Evolutionary conservation across 306 rosid genomes (phyloP).

Genomic region (Nissolia schottii): DNA sequence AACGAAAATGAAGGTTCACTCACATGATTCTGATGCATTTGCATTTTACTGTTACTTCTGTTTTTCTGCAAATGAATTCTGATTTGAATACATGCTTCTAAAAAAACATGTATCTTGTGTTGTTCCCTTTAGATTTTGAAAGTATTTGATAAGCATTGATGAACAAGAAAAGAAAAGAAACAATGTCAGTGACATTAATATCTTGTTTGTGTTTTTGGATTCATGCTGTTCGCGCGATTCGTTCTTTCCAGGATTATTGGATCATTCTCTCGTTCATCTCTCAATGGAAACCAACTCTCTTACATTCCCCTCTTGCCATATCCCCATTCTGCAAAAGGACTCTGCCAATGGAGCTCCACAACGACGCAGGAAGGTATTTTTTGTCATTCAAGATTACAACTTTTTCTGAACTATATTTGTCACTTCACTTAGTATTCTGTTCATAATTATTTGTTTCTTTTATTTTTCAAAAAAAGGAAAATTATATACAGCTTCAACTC

Average conservation of each 20-base stretch:
- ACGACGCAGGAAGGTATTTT: conserved; percentile 30
- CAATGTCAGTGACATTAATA: not conserved
- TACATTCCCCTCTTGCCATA: not conserved
- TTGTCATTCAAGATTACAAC: not conserved
- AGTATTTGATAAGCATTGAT: not conserved
- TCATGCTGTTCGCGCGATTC: not conserved
- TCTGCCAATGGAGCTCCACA: conserved; percentile 15
- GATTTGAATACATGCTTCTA: conserved; percentile 2
- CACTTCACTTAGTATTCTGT: not conserved
- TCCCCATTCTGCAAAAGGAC: not conserved
- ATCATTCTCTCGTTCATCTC: not conserved
- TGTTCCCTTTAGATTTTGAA: conserved; percentile 4
- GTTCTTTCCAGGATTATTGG: not conserved
- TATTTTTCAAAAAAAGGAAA: not conserved
- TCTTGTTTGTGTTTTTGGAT: conserved; percentile 12
- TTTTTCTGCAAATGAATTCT: not conserved
- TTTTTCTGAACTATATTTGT: not conserved
- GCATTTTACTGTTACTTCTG: not conserved
- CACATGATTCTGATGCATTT: not conserved
- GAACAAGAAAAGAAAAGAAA: not conserved
- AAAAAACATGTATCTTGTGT: not conserved
- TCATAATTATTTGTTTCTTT: not conserved
- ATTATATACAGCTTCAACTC: not conserved
- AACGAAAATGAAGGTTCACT: too few relatives aligned
- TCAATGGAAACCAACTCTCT: conserved; percentile 30